A percentile compares a stretch with the other conserved stretches of the same genome.
These are phyloP conservation scores for Schizochytrium sp. DNA, from an alignment of 108 stramenopile species.

Conservation along the genomic window DNA sequence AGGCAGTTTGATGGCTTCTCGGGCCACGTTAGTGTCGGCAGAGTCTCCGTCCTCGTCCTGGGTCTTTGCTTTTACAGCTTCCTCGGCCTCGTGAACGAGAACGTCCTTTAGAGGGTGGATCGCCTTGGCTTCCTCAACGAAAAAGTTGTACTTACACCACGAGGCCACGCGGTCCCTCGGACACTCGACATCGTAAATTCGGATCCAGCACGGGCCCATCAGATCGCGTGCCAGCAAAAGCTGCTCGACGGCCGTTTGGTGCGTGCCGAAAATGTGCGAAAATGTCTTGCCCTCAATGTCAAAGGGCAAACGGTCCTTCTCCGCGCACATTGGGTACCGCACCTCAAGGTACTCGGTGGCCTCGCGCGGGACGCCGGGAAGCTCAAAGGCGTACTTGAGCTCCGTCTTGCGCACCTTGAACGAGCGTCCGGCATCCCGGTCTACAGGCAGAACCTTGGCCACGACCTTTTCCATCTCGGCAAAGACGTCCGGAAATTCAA, in stretches of 20 bases:
- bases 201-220: constrained; percentile 96
- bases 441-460: constrained; percentile 59
- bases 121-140: constrained; percentile 67
- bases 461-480: constrained; percentile 50
- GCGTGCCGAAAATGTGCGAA: constrained; percentile 74
- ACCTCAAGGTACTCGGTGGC: constrained; percentile 89
- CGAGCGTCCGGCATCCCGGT: constrained; percentile 49
- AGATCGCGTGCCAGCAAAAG: constrained; percentile 88
- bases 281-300: constrained; percentile 66
- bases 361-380: constrained; percentile 76
- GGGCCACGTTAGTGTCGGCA: too few species aligned
- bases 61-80: too few species aligned
- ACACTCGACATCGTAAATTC: constrained; percentile 50
- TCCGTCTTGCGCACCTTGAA: constrained; percentile 77
- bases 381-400: constrained; percentile 90
- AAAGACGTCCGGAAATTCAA: constrained; percentile 73
- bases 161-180: constrained; percentile 34
- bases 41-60: too few species aligned
- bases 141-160: constrained; percentile 82
- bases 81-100: constrained; percentile 17
- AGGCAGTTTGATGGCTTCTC: not conserved
- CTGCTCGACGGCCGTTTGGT: constrained; percentile 72
- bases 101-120: constrained; percentile 29
- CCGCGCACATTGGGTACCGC: constrained; percentile 68
- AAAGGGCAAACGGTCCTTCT: constrained; percentile 62